Conservation (phyloP, 441 rosid species). For the Gossypium lobatum region DNA sequence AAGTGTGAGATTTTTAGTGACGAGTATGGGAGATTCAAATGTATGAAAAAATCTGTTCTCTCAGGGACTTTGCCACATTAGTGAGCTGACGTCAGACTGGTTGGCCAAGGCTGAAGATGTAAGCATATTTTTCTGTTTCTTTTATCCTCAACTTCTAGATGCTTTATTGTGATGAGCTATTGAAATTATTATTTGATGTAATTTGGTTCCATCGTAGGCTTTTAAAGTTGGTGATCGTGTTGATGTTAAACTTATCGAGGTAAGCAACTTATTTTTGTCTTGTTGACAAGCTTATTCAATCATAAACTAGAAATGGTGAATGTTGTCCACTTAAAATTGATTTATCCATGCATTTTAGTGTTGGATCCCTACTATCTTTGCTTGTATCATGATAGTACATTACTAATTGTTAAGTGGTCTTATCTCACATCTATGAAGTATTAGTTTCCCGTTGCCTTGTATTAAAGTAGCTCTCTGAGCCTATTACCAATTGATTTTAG, state of each 20-base stretch:
- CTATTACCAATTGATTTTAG: not conserved
- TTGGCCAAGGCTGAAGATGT: slow-evolving; percentile 98
- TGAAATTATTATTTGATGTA: slow-evolving; percentile 13
- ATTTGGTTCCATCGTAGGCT: slow-evolving; percentile 39
- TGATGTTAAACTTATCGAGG: slow-evolving; percentile 98
- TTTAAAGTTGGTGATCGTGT: slow-evolving; percentile 82
- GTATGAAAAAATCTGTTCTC: slow-evolving; percentile 13
- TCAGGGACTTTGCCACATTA: slow-evolving; percentile 98
- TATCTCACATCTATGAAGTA: not conserved
- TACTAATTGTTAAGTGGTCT: not conserved
- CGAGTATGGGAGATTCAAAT: not conserved
- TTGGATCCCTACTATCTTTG: not conserved
- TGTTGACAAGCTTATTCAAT: not conserved
- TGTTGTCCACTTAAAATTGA: not conserved
- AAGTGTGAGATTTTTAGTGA: not conserved
- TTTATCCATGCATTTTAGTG: not conserved
- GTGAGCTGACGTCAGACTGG: slow-evolving; percentile 85
- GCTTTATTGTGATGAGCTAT: not conserved
- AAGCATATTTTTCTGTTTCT: slow-evolving; percentile 24
- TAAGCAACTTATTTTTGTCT: slow-evolving; percentile 23
- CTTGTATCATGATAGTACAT: not conserved
- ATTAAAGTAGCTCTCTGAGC: not conserved
- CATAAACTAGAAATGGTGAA: not conserved
- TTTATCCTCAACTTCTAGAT: not conserved
- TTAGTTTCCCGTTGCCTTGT: not conserved